These are phyloP conservation scores for Francoa sonchifolia DNA, from an alignment of 441 rosid species.

Conservation along the genomic window DNA sequence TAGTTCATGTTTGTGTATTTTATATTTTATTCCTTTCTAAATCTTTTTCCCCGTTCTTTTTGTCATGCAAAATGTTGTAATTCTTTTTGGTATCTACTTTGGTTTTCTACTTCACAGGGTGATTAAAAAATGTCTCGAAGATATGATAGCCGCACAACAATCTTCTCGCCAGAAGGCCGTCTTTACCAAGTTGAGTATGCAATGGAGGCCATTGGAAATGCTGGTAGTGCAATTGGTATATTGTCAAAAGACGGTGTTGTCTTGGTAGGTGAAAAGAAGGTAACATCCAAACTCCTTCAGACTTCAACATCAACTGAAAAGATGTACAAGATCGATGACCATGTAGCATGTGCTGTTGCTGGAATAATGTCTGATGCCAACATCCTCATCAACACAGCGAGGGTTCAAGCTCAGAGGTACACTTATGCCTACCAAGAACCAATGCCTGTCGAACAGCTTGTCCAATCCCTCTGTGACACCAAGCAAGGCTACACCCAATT, in stretches of 20 bases:
- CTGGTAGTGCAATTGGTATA: conserved; percentile 80
- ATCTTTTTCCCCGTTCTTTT: no score
- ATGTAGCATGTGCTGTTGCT: conserved; percentile 86
- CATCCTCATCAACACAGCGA: conserved; percentile 79
- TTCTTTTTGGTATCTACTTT: no score
- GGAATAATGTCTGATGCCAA: conserved; percentile 98
- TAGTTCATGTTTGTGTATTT: no score
- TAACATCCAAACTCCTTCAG: conserved; percentile 83
- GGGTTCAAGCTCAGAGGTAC: conserved; percentile 90
- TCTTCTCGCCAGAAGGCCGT: conserved; percentile 98
- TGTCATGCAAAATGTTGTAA: no score
- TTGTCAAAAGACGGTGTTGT: conserved; percentile 80
- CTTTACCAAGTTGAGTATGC: conserved; percentile 95
- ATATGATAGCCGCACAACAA: conserved; percentile 93
- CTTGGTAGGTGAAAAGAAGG: conserved; percentile 88
- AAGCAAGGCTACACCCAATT: conserved; percentile 96
- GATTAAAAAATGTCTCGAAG: conserved; percentile 71
- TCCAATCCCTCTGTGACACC: conserved; percentile 88
- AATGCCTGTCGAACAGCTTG: conserved; percentile 92
- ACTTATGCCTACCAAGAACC: conserved; percentile 89
- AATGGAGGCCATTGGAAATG: conserved; percentile 95
- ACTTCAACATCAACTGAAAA: conserved; percentile 81
- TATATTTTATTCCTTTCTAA: no score
- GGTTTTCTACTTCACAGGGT: no score
- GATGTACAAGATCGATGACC: conserved; percentile 96